These are phyloP conservation scores for Magnusiomyces fungicola DNA, from an alignment of 1,139 yeast genomes.

Conservation along the genomic window DNA sequence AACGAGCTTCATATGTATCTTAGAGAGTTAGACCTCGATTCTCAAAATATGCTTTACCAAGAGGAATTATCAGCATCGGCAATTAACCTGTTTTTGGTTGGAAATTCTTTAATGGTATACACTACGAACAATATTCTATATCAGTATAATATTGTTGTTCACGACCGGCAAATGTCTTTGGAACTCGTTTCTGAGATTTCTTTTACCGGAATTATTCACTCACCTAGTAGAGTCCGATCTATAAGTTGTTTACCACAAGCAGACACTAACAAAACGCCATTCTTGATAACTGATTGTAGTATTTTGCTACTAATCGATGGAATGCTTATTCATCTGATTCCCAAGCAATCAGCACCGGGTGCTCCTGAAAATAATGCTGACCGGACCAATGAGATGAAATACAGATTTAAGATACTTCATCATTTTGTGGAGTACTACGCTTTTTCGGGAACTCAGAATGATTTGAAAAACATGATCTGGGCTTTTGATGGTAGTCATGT, in stretches of 20 bases:
- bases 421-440: slow-evolving; percentile 26
- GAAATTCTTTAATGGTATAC: slow-evolving; percentile 31
- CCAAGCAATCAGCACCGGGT: slow-evolving; percentile 4
- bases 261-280: slow-evolving; percentile 7
- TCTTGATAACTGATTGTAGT: slow-evolving; percentile 17
- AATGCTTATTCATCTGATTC: slow-evolving; percentile 25
- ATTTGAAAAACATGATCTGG: slow-evolving; percentile 30
- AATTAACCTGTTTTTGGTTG: slow-evolving; percentile 25
- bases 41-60: slow-evolving; percentile 23
- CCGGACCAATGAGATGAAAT: slow-evolving; percentile 14
- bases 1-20: slow-evolving; percentile 33
- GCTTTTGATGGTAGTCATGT: slow-evolving; percentile 38
- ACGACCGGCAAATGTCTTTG: slow-evolving; percentile 19
- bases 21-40: slow-evolving; percentile 32
- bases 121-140: slow-evolving; percentile 28
- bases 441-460: slow-evolving; percentile 19
- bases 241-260: slow-evolving; percentile 20
- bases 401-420: slow-evolving; percentile 23
- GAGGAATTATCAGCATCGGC: slow-evolving; percentile 27
- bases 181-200: slow-evolving; percentile 28
- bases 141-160: slow-evolving; percentile 23
- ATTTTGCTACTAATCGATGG: slow-evolving; percentile 33
- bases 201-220: slow-evolving; percentile 29
- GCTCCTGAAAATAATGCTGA: slow-evolving; percentile 5
- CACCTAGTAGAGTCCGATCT: slow-evolving; percentile 34